Conservation (phyloP, 2,329 filamentous ascomycete species). For the Beauveria asiatica region DNA sequence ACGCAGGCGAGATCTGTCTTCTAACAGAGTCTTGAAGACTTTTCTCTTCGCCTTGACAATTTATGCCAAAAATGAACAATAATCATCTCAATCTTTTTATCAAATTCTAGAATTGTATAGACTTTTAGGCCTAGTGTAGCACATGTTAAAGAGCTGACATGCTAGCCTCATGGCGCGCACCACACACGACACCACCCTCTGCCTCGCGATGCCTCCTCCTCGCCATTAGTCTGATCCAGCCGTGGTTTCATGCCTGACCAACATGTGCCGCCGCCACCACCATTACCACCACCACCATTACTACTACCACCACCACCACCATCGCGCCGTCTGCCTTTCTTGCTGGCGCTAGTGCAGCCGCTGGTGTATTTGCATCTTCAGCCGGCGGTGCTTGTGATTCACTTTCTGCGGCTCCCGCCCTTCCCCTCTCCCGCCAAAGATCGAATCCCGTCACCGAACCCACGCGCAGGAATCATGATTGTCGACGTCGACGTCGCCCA, state of each 20-base stretch:
- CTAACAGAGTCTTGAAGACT: no score
- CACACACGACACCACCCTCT: neutral
- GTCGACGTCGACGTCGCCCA: conserved; percentile 1
- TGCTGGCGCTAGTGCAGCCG: conserved; percentile 5
- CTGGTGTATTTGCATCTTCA: neutral
- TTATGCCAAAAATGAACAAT: no score
- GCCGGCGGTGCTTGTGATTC: neutral
- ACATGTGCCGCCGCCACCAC: conserved; percentile 3
- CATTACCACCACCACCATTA: neutral
- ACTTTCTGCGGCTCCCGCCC: neutral
- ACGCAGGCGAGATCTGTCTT: neutral
- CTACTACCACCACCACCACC: neutral
- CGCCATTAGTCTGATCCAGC: neutral
- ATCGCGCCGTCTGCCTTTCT: neutral
- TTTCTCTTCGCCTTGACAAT: no score
- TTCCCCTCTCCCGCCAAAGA: neutral
- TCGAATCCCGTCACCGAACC: neutral
- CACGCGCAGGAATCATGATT: neutral
- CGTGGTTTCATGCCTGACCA: conserved; percentile 1
- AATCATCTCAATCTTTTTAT: no score
- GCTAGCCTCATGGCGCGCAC: neutral
- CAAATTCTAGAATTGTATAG: no score
- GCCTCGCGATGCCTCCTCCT: neutral
- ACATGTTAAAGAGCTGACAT: neutral
- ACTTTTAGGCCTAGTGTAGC: no score